Base-by-base conservation (phyloP, 2,329 filamentous ascomycete genomes). In the Talaromyces sp. region DNA sequence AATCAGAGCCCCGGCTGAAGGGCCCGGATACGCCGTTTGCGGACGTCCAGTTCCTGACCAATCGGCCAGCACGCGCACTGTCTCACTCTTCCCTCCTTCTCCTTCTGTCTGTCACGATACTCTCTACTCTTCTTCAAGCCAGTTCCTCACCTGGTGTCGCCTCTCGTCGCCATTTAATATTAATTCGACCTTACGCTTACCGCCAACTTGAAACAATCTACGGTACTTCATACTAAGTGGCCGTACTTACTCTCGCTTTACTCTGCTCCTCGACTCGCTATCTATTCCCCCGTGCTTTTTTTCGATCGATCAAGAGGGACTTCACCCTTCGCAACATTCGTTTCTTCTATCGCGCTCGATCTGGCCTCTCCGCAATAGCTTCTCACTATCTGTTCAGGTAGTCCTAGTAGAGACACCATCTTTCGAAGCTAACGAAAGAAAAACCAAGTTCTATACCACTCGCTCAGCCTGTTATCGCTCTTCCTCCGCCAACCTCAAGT, bases 211-310 rank as follows among this genome's bases (percentile, higher is more conserved):
- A 48, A 48, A 48, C 25, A 31, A n/a, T 10, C 43, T 22, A 31
- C 22, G 31, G 22, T n/a, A 35, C 33, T 35, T 35, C 33, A 13
- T 13, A 35, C 33, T 11, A 13, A 31, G 2, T 28, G 33, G 9
- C 33, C 45, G 45, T 48, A 19, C 5, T 33, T 25, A n/a, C 45
- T 33, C 59, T 60, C 63, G 60, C 63, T 65, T 62, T 28, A 48
- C 46, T 10, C 33, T 17, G n/a, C n/a, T n/a, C n/a, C 17, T 48
- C 22, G 40, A 46, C 35, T 35, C 28, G 37, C 31, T 25, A 22
- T 40, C 53, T 52, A 22, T 36, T 37, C 31, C 45, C 33, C 45
- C 17, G 45, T 48, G 19, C 45, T 48, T 35, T 21, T 17, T 33
- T 48, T 33, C 45, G 28, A 35, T 48, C 28, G n/a, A 21, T 28